These are phyloP conservation scores for Chrysochromulina parva DNA, from an alignment of 78 protist genomes.

Conservation along the genomic window DNA sequence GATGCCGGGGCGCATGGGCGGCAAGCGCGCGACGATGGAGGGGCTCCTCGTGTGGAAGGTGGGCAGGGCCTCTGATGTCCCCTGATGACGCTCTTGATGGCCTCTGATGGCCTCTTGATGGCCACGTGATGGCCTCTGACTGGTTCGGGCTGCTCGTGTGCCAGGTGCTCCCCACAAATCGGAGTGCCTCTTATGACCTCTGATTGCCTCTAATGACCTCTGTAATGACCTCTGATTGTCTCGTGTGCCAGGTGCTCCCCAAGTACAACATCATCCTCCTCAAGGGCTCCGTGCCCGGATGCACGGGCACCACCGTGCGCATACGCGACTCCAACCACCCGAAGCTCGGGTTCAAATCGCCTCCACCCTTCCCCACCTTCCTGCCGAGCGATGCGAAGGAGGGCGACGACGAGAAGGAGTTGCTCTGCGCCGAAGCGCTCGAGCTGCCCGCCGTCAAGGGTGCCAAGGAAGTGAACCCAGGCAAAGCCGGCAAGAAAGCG, in stretches of 20 bases:
- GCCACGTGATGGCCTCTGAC: not conserved
- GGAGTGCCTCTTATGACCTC: not conserved
- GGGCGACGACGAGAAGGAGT: too few relatives aligned
- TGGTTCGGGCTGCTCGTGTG: not conserved
- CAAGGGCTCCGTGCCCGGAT: slow-evolving; percentile 70
- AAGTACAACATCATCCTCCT: slow-evolving; percentile 42
- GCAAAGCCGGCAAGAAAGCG: too few relatives aligned
- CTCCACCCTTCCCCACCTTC: slow-evolving; percentile 76
- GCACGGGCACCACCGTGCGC: slow-evolving; percentile 28
- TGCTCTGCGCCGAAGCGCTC: too few relatives aligned
- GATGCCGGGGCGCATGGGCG: slow-evolving; percentile 79
- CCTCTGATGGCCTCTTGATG: not conserved
- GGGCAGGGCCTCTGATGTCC: not conserved
- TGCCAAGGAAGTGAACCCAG: too few relatives aligned
- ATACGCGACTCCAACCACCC: slow-evolving; percentile 36
- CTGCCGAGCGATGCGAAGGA: not conserved
- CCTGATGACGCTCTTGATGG: not conserved
- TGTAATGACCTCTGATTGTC: not conserved
- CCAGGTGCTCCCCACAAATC: not conserved
- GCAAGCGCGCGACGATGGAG: slow-evolving; percentile 24
- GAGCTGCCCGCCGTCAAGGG: too few relatives aligned
- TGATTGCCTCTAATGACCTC: not conserved
- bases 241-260: too few relatives aligned
- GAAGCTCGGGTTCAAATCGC: slow-evolving; percentile 13
- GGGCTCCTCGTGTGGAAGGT: slow-evolving; percentile 48